Evolutionary conservation across 2,329 filamentous ascomycete species (phyloP), one percentile per base, ranked within the genome.

Genomic region (Macrophomina pseudophaseolina): DNA sequence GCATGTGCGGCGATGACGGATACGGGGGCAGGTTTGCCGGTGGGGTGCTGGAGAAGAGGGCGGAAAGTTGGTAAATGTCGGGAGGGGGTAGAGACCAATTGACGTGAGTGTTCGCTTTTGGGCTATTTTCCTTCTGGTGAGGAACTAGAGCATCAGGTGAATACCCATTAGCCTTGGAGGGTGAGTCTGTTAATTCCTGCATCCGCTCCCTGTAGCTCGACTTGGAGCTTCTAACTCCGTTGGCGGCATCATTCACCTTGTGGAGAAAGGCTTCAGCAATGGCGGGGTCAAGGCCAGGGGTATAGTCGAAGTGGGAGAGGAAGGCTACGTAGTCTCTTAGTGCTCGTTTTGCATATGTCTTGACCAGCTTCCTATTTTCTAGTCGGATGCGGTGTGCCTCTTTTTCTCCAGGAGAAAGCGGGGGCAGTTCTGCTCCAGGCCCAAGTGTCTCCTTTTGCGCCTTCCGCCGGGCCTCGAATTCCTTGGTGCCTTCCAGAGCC

Each of bases 271-370:
- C 84, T 64, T 88, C 85, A 18, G 84, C 85, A 32, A 87, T 79
- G 52, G 88, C 84, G 52, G 86, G 78, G 7, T 90, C 86, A 49
- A 91, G 77, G 58, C 91, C 86, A 0, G 91, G 91, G 0, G 92
- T 91, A 78, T 95, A 95, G 72, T 95, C 90, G 69, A 95, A 89
- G 67, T 88, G 83, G 0, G 88, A 87, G 46, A 96, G 80, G 74
- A 92, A 95, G 28, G 86, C 82, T 71, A 89, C 82, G 74, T 91
- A 93, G 78, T 95, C 92, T 67, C 89, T 86, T 28, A 95, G 79
- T 0, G 92, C 91, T 65, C 89, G 86, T 77, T 92, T 94, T 3
- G 92, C 92, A 77, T 90, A 89, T 0, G 85, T 84, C 71, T 91
- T 91, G 70, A 94, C 89, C 32, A 85, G 79, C 75, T 91, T 93